Evolutionary conservation across 768 basidiomycete genomes (phyloP).

Genomic region (Leccinum barrowsii): DNA sequence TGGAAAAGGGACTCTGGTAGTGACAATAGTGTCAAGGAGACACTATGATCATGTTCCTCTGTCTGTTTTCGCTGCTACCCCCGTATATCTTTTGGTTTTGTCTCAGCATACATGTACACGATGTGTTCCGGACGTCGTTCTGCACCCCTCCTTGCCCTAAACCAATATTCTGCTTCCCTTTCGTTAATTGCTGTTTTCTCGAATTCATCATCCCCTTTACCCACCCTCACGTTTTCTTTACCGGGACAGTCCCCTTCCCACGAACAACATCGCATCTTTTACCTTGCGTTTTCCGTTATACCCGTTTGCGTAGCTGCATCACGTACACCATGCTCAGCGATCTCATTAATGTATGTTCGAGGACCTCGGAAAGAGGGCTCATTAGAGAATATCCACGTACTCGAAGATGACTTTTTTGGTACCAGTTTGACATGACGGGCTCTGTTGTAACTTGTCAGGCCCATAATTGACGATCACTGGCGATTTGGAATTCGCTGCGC

Average conservation of each 20-base stretch:
- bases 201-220: constrained; percentile 9
- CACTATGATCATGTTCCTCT: constrained; percentile 18
- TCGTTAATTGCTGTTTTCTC: constrained; percentile 2
- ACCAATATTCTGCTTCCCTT: constrained; percentile 13
- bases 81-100: constrained; percentile 15
- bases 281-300: constrained; percentile 21
- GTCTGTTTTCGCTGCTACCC: constrained; percentile 9
- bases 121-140: constrained; percentile 17
- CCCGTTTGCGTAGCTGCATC: constrained; percentile 29
- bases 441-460: not conserved
- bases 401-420: not conserved
- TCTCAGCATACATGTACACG: constrained; percentile 21
- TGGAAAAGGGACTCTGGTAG: constrained; percentile 52
- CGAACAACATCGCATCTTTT: constrained; percentile 14
- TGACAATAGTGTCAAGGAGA: constrained; percentile 46
- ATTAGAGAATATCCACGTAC: constrained; percentile 13
- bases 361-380: constrained; percentile 6
- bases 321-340: constrained; percentile 27
- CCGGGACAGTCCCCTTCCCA: constrained; percentile 14
- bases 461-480: not conserved
- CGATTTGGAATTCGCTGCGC: not conserved
- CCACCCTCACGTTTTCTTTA: constrained; percentile 13
- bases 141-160: constrained; percentile 9
- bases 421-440: not conserved
- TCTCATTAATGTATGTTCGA: constrained; percentile 31